Evolutionary conservation across 495 filamentous ascomycete genomes (phyloP), one percentile per base, ranked within the genome.

Genomic region (Aspergillus sclerotioniger): DNA sequence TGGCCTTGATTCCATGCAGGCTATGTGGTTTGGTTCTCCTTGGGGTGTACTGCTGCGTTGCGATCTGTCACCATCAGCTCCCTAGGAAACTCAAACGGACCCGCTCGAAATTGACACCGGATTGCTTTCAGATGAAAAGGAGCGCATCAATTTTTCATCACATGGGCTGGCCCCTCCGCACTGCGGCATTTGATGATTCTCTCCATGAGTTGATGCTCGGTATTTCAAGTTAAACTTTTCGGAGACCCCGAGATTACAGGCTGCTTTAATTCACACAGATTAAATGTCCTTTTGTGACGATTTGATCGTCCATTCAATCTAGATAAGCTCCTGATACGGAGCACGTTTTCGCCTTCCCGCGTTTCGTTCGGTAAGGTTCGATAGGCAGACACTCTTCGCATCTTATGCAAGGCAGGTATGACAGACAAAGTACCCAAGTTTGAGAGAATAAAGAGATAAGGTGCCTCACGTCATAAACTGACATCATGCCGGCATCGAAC

Each of bases 31-130:
- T 21, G 8, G 19, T 48, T 10, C 17, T n/a, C n/a, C 29, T 55
- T 33, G 25, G 15, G 39, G 41, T n/a, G 10, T 25, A 21, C 17
- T 33, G 5, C 6, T 56, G 8, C 21, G 10, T 21, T 37, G 6
- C 17, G 16, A 54, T 50, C 59, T 41, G 53, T 58, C 57, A 63
- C 61, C 57, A 57, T 59, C 61, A 63, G 20, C 17, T 25, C 31
- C 10, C n/a, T 33, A 50, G 21, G 51, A 20, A 15, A 37, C 20
- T 9, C 41, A 28, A 53, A 21, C 25, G n/a, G 37, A 13, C 12
- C 13, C 37, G 37, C 13, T 9, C 37, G n/a, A n/a, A 41, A n/a
- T 6, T 15, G 12, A n/a, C 12, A 41, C 37, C 13, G n/a, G n/a
- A 1, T 41, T 41, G 37, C 37, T 41, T 41, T 41, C n/a, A 15